Evolutionary conservation across 371 early-diverging fungal genomes (phyloP), one percentile per base, ranked within the genome.

Genomic region (Lichtheimia corymbifera): DNA sequence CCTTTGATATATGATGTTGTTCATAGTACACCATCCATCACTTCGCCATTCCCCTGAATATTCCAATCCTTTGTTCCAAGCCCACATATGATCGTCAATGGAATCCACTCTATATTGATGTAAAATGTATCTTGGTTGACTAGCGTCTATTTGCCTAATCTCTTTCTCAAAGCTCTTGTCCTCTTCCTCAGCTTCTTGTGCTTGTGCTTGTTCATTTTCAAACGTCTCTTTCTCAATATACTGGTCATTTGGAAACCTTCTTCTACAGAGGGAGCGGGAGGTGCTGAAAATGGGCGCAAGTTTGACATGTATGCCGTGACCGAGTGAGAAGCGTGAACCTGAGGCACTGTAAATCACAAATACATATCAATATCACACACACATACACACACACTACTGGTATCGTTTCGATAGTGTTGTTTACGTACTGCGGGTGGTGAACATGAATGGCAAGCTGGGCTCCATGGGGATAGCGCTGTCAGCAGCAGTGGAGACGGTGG

Each of bases 131-230:
- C 22, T 15, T 17, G 12, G 35, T 45, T 12, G 9, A 54, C 25
- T 43, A 40, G 58, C 18, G 27, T 71, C 66, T 86, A 88, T 84
- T 92, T 92, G 69, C 91, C 90, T 53, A 91, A 80, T 61, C 86
- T 84, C 80, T 87, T 90, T 68, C 91, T 85, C 72, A 90, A 69
- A 12, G 92, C 91, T 61, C 89, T 84, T 42, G 85, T 88, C 74
- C 89, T 83, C 83, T 91, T 91, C 69, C 89, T 84, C 65, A 91
- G 79, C 70, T 93, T 93, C 75, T 84, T 87, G 68, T 89, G 88
- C 72, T 93, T 93, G 71, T 93, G 93, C 81, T 93, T 93, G 70
- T 91, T 90, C 92, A 93, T 91, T 81, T 93, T 93, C 72, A 88
- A 78, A 63, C 80, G 87, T 70, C 91, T 83, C 79, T 91, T 93